These are phyloP conservation scores for Aquilaria agallochum DNA, from an alignment of 441 rosid species.

Conservation along the genomic window DNA sequence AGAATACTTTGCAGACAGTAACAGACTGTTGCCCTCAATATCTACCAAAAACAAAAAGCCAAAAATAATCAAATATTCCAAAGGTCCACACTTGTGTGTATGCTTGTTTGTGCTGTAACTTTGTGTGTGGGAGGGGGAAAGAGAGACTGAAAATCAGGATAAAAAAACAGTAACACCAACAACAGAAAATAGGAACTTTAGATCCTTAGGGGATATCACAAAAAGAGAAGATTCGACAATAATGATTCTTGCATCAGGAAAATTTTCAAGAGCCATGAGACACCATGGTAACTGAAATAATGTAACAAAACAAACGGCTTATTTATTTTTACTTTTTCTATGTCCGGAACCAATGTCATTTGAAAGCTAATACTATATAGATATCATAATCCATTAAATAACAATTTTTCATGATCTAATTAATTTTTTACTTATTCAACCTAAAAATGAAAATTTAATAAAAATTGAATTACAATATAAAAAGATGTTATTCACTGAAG, in stretches of 20 bases:
- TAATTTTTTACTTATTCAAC: no score
- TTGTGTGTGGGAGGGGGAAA: not conserved
- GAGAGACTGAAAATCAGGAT: not conserved
- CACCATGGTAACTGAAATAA: not conserved
- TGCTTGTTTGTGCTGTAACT: no score
- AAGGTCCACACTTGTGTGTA: no score
- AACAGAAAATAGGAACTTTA: constrained; percentile 5
- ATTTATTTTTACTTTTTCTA: no score
- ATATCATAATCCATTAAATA: no score
- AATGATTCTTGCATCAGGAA: not conserved
- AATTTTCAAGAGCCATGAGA: not conserved
- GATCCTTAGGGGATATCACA: constrained; percentile 1
- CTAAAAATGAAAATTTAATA: no score
- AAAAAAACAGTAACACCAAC: not conserved
- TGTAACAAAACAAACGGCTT: no score
- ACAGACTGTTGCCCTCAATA: constrained; percentile 65
- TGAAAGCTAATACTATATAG: no score
- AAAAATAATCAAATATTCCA: not conserved
- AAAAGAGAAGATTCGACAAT: not conserved
- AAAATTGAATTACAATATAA: no score
- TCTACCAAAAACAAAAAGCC: constrained; percentile 39
- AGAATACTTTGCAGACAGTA: constrained; percentile 88
- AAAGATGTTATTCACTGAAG: no score
- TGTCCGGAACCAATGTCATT: no score
- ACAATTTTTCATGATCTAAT: no score